These are phyloP conservation scores for Schwanniomyces pseudopolymorphus DNA, from an alignment of 805 yeast species.

Conservation along the genomic window DNA sequence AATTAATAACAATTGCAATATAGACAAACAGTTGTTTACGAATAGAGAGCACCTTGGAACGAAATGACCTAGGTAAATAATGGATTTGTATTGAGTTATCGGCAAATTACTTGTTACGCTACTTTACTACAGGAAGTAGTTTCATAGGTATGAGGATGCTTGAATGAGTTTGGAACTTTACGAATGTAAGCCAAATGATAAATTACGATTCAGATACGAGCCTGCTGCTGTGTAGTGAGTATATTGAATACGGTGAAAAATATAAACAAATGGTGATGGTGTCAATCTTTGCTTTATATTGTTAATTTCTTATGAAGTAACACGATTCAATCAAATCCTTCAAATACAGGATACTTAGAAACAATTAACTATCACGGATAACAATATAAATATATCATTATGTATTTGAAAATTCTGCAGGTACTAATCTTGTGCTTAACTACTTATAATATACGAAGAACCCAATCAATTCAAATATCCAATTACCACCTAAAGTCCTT, in stretches of 20 bases:
- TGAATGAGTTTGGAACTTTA: neutral
- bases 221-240: neutral
- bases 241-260: too few relatives aligned
- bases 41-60: too few relatives aligned
- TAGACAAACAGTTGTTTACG: too few relatives aligned
- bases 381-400: constrained; percentile 27
- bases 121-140: neutral
- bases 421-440: constrained; percentile 35
- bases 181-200: neutral
- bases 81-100: neutral
- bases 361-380: constrained; percentile 18
- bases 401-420: constrained; percentile 44
- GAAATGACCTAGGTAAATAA: too few relatives aligned
- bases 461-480: constrained; percentile 6
- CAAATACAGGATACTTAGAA: constrained; percentile 29
- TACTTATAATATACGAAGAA: constrained; percentile 26
- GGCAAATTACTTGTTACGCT: neutral
- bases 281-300: too few relatives aligned
- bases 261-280: too few relatives aligned
- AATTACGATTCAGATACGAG: neutral
- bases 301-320: too few relatives aligned
- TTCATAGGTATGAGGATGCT: neutral
- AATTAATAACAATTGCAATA: too few relatives aligned
- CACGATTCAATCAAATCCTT: constrained; percentile 17
- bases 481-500: constrained; percentile 34